Evolutionary conservation across 1,284 basidiomycete genomes (phyloP), one percentile per base, ranked within the genome.

Genomic region (Fistulinella cinereoalba): DNA sequence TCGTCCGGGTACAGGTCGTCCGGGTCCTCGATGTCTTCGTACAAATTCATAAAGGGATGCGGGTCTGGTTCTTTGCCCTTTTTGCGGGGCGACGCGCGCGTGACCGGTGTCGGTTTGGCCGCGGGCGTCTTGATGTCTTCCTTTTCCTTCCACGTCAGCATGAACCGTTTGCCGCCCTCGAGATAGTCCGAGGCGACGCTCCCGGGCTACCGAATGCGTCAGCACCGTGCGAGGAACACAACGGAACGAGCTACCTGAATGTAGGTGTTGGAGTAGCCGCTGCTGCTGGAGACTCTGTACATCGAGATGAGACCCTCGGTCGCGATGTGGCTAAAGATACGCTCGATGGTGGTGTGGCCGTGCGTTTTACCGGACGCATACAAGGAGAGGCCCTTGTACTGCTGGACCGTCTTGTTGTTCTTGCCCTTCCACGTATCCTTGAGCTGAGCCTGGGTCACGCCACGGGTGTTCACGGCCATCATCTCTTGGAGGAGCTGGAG

Each of bases 381-480:
- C 27, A 71, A 60, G 2, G 71, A 56, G 15, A 79, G 74, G 1
- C 75, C 71, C 40, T 73, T 77, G 33, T 73, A 70, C 21, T 64
- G 67, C 48, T 87, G 68, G 4, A 76, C 74, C 27, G 67, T 62
- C 21, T 57, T 70, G 43, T 56, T 57, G 41, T 77, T 79, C 41
- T 76, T 77, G 8, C 90, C 91, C 37, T 75, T 73, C 65, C 87
- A 82, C 4, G 83, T 76, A 32, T 77, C 74, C 29, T 78, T 72
- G 60, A 77, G 72, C 56, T 76, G 70, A 50, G 71, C 51, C 49
- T 73, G 55, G n/a, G 79, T 77, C 42, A 79, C 64, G 25, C 71
- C 63, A 51, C 74, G 62, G 29, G 18, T 43, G 15, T 59, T 56
- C 32, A 55, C 55, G 19, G 53, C 52, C 38, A 70, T 56, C 47